These are phyloP conservation scores for Incumbomyces lentus DNA, from an alignment of 2,329 filamentous ascomycete species.

Conservation along the genomic window DNA sequence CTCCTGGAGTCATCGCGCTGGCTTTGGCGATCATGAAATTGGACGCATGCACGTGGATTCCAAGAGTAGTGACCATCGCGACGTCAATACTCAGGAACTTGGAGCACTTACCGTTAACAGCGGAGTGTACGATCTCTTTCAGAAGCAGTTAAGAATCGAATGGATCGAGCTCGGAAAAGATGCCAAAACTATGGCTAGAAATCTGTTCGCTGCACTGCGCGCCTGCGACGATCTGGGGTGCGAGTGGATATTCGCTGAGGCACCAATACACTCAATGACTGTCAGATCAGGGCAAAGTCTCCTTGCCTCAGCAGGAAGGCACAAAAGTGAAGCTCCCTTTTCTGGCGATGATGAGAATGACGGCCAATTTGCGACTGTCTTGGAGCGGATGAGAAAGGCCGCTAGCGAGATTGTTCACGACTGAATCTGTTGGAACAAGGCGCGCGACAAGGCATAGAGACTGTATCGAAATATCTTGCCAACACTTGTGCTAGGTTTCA, in stretches of 20 bases:
- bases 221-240: constrained; percentile 72
- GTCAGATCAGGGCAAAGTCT: too few species aligned
- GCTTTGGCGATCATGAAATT: not conserved
- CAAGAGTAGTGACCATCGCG: constrained; percentile 21
- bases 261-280: not conserved
- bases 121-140: not conserved
- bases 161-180: constrained; percentile 65
- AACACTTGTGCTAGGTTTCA: too few species aligned
- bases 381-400: constrained; percentile 73
- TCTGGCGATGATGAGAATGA: constrained; percentile 54
- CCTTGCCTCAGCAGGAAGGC: constrained; percentile 47
- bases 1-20: not conserved
- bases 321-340: constrained; percentile 23
- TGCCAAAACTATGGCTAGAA: constrained; percentile 66
- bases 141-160: constrained; percentile 31
- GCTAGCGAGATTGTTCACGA: constrained; percentile 31
- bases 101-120: not conserved
- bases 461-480: too few species aligned
- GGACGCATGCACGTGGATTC: not conserved
- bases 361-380: constrained; percentile 67
- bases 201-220: constrained; percentile 76
- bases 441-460: too few species aligned
- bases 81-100: constrained; percentile 18
- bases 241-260: constrained; percentile 77
- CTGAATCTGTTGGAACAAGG: not conserved